Evolutionary conservation across 768 basidiomycete genomes (phyloP), one percentile per base, ranked within the genome.

Genomic region (Pisolithus marmoratus): DNA sequence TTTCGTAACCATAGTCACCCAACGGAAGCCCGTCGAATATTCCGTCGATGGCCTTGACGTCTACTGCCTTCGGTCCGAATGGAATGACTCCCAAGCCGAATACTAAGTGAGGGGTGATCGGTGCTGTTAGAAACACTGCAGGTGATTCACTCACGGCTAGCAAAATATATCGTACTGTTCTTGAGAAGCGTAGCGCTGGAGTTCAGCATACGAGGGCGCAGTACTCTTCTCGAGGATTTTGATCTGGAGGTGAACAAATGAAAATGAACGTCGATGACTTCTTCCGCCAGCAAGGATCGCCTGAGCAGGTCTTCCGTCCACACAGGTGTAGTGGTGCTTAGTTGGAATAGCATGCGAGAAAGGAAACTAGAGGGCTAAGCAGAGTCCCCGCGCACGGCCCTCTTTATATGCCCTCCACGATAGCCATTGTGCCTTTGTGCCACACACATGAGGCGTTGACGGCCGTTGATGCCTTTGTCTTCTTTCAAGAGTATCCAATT

Each of bases 1-100:
- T 67, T 31, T 29, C 60, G 43, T 68, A 72, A 8, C 59, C 69
- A 46, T 69, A 67, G 8, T 65, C 64, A 6, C 58, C 59, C 3
- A 59, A 51, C 9, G 6, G 27, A 42, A 38, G 36, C 26, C 46
- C 8, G 14, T 19, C 44, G 8, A 54, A 53, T 24, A 65, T 46
- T 17, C 54, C 55, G 3, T 45, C 48, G 23, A 48, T 49, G 8
- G 43, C 52, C 19, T 40, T 46, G 31, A 68, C 55, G 14, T 59
- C 57, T 41, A 54, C 26, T 27, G 59, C 46, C 9, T 55, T 57
- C 5, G 50, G 5, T 17, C 58, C 60, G 1, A 52, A 54, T 15
- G 53, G 37, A 43, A 48, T 58, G 4, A 29, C 24, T 12, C 57
- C 58, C 0, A 55, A 49, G 38, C 52, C 52, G 34, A 50, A 40